Evolutionary conservation across 2,329 filamentous ascomycete species (phyloP).

Genomic region (Stagonosporopsis rhizophila): DNA sequence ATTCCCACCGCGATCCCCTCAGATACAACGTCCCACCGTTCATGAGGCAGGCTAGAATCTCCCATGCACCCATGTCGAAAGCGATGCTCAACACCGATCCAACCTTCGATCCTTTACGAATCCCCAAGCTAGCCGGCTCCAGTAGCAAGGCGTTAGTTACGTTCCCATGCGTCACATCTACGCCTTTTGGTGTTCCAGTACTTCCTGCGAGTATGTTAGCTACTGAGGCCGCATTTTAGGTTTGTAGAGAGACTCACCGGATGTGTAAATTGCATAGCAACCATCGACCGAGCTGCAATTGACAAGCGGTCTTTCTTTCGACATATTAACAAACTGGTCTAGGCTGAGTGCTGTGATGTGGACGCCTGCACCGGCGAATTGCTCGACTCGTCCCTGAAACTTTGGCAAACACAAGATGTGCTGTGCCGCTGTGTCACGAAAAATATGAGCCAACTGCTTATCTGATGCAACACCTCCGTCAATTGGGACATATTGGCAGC

Average conservation of each 20-base stretch:
- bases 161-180: slow-evolving; percentile 64
- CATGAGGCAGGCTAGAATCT: slow-evolving; percentile 64
- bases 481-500: slow-evolving; percentile 66
- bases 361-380: slow-evolving; percentile 21
- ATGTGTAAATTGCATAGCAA: slow-evolving; percentile 60
- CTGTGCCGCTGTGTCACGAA: slow-evolving; percentile 55
- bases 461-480: slow-evolving; percentile 58
- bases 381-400: slow-evolving; percentile 38
- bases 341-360: slow-evolving; percentile 27
- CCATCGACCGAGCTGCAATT: slow-evolving; percentile 33
- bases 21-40: slow-evolving; percentile 65
- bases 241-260: slow-evolving; percentile 36
- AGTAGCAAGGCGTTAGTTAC: slow-evolving; percentile 62
- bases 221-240: background rate
- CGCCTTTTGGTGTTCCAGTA: slow-evolving; percentile 65
- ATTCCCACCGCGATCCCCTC: slow-evolving; percentile 59
- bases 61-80: slow-evolving; percentile 70
- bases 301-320: slow-evolving; percentile 26
- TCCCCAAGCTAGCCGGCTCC: slow-evolving; percentile 60
- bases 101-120: slow-evolving; percentile 59
- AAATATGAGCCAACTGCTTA: slow-evolving; percentile 55
- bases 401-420: slow-evolving; percentile 58
- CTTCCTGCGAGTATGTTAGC: slow-evolving; percentile 47
- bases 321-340: slow-evolving; percentile 23
- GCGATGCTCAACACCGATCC: slow-evolving; percentile 65